Base-by-base conservation (phyloP, 148 eudicot genomes). In the Vaccinium corymbosum region DNA sequence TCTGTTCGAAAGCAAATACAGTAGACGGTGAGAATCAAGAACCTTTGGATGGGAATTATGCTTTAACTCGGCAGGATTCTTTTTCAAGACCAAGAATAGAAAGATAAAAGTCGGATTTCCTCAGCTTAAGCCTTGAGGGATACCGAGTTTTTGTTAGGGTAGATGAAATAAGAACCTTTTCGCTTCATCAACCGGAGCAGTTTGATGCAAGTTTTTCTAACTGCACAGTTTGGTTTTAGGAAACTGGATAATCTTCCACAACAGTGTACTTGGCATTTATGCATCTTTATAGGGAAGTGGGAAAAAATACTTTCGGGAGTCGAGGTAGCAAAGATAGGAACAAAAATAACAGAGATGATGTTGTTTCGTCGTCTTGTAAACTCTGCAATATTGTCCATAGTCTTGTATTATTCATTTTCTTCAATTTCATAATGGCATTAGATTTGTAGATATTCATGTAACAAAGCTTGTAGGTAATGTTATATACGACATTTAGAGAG, bases 21-120 rank as follows among this genome's bases (percentile, higher is more conserved):
- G 81, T 55, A 7, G 78, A 68, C 76, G 81, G 79, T 52, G 95
- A 89, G 83, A 76, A 85, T 78, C 88, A 80, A 82, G 71, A 84
- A 82, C 85, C 88, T 50, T 70, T 84, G 59, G 86, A n/a, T 32
- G 87, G 66, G 56, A 86, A 85, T 85, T 94, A 96, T 76, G 91
- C 89, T 88, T 81, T 96, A 80, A 92, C 98, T 84, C 93, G 97
- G 55, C 95, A 91, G 81, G 86, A 90, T 87, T 93, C 97, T 42
- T 61, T 83, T 29, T 76, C 90, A 49, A 91, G 88, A 85, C 85
- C 61, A 11, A 48, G 35, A 52, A 25, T 82, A 84, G 66, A 76
- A 29, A 49, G 53, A 55, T 59, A 27, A 78, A 42, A 78, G 61
- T 20, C 11, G 2, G 79, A 55, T 77, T 78, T 77, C 66, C 46